These are phyloP conservation scores for Aspergillus ustus DNA, from an alignment of 2,329 filamentous ascomycete genomes.

Conservation along the genomic window DNA sequence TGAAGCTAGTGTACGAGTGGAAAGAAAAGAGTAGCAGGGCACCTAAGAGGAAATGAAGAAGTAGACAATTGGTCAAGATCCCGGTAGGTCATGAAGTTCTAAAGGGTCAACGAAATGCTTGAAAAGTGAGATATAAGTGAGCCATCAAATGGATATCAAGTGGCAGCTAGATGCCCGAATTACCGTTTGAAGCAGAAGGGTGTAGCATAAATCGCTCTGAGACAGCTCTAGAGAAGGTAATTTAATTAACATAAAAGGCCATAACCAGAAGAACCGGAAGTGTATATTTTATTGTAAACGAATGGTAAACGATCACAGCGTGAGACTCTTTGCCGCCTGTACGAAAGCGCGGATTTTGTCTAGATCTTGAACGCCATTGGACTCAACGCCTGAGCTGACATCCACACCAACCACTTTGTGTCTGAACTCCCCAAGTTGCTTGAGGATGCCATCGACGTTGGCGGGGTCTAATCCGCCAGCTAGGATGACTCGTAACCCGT, in stretches of 20 bases:
- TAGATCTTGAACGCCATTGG: slow-evolving; percentile 77
- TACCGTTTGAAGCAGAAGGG: not conserved
- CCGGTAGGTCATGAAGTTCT: not conserved
- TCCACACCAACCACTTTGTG: slow-evolving; percentile 80
- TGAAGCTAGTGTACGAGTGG: not conserved
- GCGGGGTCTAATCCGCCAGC: slow-evolving; percentile 83
- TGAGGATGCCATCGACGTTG: slow-evolving; percentile 73
- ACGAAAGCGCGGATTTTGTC: slow-evolving; percentile 83
- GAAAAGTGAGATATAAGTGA: not conserved
- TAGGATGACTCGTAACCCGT: slow-evolving; percentile 74
- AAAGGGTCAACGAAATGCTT: not conserved
- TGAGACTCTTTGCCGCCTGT: slow-evolving; percentile 67
- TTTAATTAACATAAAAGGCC: not conserved
- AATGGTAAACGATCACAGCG: slow-evolving; percentile 25
- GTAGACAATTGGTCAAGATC: not conserved
- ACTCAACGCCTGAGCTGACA: slow-evolving; percentile 92
- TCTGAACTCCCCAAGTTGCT: slow-evolving; percentile 63
- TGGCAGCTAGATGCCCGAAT: not conserved
- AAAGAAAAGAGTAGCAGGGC: too few species aligned
- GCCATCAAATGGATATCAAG: not conserved
- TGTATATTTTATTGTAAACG: not conserved
- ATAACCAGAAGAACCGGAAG: not conserved
- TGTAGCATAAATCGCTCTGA: not conserved
- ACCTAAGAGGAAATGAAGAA: not conserved
- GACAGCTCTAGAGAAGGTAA: not conserved